Conservation (phyloP, 1,139 yeast species). For the Hemisphaericaspora subhashii region DNA sequence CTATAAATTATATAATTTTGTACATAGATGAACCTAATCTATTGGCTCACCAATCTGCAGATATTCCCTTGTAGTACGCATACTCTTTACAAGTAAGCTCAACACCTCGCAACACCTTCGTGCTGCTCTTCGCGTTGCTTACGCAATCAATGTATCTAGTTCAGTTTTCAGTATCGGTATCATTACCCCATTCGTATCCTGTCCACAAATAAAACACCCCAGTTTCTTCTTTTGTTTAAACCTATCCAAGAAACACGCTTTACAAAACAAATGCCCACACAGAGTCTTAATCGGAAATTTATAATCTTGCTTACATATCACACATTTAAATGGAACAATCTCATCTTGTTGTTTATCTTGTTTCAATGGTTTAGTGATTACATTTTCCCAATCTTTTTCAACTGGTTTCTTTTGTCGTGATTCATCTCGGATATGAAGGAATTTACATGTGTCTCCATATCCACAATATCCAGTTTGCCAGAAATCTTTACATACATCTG, state of each 20-base stretch:
- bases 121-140: too few relatives aligned
- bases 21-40: too few relatives aligned
- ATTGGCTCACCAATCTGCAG: too few relatives aligned
- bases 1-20: too few relatives aligned
- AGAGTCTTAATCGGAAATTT: conserved; percentile 57
- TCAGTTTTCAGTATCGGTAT: conserved; percentile 21
- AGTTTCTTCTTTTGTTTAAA: conserved; percentile 41
- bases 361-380: conserved; percentile 8
- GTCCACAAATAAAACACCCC: conserved; percentile 57
- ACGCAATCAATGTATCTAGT: conserved; percentile 13
- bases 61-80: neutral
- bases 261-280: conserved; percentile 71
- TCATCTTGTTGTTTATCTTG: conserved; percentile 15
- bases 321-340: conserved; percentile 61
- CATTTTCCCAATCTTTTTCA: conserved; percentile 70
- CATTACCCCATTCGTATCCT: conserved; percentile 56
- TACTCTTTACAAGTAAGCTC: neutral
- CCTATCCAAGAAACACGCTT: conserved; percentile 56
- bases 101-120: too few relatives aligned
- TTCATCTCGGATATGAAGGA: conserved; percentile 86
- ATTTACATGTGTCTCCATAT: conserved; percentile 97
- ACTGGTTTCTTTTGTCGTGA: conserved; percentile 72
- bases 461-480: conserved; percentile 94
- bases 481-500: conserved; percentile 93
- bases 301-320: conserved; percentile 60